Percentiles rank a stretch among this genome's conserved stretches.
Evolutionary conservation across 768 basidiomycete species (phyloP).

Genomic region (Pleurotus giganteus): DNA sequence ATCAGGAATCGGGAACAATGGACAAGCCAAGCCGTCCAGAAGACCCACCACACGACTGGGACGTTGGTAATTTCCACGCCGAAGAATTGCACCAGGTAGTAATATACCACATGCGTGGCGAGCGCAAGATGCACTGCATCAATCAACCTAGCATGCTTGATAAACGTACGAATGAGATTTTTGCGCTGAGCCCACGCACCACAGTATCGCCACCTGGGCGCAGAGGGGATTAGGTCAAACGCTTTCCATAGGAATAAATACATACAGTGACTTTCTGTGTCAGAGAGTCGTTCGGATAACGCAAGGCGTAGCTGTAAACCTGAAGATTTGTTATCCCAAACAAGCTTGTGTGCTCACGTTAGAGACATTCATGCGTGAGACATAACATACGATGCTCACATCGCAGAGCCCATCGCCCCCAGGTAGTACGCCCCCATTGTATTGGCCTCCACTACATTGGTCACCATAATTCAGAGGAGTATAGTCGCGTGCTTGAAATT

Average conservation of each 20-base stretch:
- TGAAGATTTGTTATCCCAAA: background rate
- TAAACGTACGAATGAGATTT: background rate
- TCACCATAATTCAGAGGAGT: too few species aligned
- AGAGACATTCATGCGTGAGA: too few species aligned
- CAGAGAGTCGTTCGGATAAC: background rate
- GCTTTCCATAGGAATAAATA: background rate
- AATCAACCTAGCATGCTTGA: background rate
- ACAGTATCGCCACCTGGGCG: background rate
- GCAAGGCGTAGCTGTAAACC: background rate
- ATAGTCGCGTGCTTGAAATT: too few species aligned
- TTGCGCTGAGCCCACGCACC: background rate
- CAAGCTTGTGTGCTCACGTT: too few species aligned
- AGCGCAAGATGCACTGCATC: background rate
- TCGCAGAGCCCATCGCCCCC: too few species aligned
- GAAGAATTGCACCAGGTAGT: background rate
- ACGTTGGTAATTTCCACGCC: background rate
- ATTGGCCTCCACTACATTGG: too few species aligned
- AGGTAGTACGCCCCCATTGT: too few species aligned
- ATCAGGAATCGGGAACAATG: background rate
- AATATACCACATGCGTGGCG: background rate
- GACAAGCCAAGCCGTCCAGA: background rate
- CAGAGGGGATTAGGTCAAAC: background rate
- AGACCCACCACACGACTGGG: background rate
- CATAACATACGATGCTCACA: too few species aligned
- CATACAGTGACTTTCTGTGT: background rate